Percentiles rank a stretch among this genome's conserved stretches.
These are phyloP conservation scores for Bathelium albidoporum DNA, from an alignment of 495 filamentous ascomycete genomes.

Conservation along the genomic window DNA sequence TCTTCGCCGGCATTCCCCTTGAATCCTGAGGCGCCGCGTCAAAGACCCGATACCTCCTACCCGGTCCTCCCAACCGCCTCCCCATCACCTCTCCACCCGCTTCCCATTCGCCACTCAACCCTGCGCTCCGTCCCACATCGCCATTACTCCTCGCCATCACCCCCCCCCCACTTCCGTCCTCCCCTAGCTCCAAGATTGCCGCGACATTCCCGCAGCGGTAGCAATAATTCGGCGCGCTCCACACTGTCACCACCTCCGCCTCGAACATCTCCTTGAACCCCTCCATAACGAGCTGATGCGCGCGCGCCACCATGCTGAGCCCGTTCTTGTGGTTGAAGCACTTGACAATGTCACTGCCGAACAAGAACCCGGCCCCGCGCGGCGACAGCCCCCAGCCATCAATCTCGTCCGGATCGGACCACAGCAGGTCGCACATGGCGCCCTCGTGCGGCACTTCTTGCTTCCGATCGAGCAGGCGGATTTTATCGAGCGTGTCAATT, in stretches of 20 bases:
- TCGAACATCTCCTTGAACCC: slow-evolving; percentile 99
- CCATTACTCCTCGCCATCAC: slow-evolving; percentile 71
- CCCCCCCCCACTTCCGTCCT: slow-evolving; percentile 69
- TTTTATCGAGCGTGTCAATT: slow-evolving; percentile 92
- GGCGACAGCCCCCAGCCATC: slow-evolving; percentile 95
- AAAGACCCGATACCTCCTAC: slow-evolving; percentile 87
- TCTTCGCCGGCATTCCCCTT: slow-evolving; percentile 97
- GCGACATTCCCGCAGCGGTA: slow-evolving; percentile 81
- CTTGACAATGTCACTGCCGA: slow-evolving; percentile 93
- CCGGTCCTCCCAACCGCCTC: slow-evolving; percentile 51
- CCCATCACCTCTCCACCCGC: slow-evolving; percentile 33
- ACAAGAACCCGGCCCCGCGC: slow-evolving; percentile 90
- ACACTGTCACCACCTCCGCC: slow-evolving; percentile 86
- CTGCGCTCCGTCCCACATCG: slow-evolving; percentile 48
- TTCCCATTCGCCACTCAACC: slow-evolving; percentile 24
- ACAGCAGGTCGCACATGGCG: slow-evolving; percentile 95
- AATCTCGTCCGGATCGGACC: slow-evolving; percentile 97
- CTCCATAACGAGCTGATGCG: slow-evolving; percentile 98
- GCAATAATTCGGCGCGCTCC: slow-evolving; percentile 49
- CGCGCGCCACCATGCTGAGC: slow-evolving; percentile 80
- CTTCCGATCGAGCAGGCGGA: slow-evolving; percentile 87
- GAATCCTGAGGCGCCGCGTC: slow-evolving; percentile 95
- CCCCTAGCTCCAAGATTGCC: slow-evolving; percentile 83
- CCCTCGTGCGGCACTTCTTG: slow-evolving; percentile 98
- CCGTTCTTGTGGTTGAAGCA: slow-evolving; percentile 91